A percentile compares a stretch with the other conserved stretches of the same genome.
Conservation (phyloP, 208 protist species). For the Trypanosoma rangeli region DNA sequence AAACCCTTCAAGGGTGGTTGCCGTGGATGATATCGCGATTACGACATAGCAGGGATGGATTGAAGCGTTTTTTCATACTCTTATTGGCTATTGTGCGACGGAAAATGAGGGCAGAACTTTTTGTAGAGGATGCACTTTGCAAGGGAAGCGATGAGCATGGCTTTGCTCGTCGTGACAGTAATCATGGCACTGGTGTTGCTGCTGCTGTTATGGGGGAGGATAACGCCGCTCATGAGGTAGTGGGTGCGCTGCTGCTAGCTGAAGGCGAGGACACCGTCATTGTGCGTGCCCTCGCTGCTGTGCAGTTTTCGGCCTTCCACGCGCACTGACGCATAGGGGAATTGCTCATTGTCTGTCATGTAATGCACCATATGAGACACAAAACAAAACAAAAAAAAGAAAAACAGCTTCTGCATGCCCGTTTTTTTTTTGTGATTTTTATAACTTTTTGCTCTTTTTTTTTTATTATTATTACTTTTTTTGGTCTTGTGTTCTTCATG, state of each 20-base stretch:
- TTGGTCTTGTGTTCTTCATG: slow-evolving; percentile 22
- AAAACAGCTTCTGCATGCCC: too few relatives aligned
- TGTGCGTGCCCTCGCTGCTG: slow-evolving; percentile 23
- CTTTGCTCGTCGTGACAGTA: background rate
- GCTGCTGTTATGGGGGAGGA: slow-evolving; percentile 1
- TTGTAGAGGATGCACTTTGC: background rate
- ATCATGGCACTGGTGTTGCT: background rate
- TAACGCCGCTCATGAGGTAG: too few relatives aligned
- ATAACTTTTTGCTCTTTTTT: too few relatives aligned
- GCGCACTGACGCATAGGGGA: too few relatives aligned
- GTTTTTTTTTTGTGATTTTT: too few relatives aligned
- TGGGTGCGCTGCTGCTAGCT: slow-evolving; percentile 19
- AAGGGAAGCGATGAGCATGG: background rate
- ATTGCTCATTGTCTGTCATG: too few relatives aligned
- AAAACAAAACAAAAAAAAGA: background rate
- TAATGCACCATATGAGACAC: too few relatives aligned
- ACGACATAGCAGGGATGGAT: background rate
- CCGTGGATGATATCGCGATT: slow-evolving; percentile 20
- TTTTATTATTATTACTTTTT: too few relatives aligned
- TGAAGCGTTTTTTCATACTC: slow-evolving; percentile 1
- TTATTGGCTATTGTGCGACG: slow-evolving; percentile 8
- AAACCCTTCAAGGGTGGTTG: slow-evolving; percentile 42
- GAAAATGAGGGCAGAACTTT: slow-evolving; percentile 21
- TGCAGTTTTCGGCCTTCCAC: slow-evolving; percentile 17
- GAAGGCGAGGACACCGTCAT: slow-evolving; percentile 23